Percentiles rank a stretch among this genome's conserved stretches.
These are phyloP conservation scores for Aspergillus taichungensis DNA, from an alignment of 495 filamentous ascomycete genomes.

Conservation along the genomic window DNA sequence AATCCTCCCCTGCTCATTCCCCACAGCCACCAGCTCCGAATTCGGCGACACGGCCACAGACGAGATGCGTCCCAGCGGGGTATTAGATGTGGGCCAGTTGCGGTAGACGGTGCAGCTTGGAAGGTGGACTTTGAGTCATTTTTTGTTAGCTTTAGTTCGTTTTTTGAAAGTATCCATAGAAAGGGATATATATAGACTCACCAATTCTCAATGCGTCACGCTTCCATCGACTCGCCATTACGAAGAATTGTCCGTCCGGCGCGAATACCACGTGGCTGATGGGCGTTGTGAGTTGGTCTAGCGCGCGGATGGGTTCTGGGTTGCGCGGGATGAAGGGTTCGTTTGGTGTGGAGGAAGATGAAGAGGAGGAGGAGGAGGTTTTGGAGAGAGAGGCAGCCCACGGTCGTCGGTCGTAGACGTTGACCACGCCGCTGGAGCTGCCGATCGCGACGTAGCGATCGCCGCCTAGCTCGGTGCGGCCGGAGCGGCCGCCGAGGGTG, in stretches of 20 bases:
- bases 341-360: constrained; percentile 27
- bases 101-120: constrained; percentile 87
- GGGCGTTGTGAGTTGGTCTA: constrained; percentile 83
- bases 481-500: constrained; percentile 59
- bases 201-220: constrained; percentile 73
- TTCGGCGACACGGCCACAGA: constrained; percentile 66
- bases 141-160: no score
- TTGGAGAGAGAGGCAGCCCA: constrained; percentile 37
- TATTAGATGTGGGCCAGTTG: constrained; percentile 91
- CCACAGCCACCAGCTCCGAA: constrained; percentile 68
- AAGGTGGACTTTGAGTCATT: constrained; percentile 65
- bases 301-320: constrained; percentile 58
- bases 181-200: constrained; percentile 16
- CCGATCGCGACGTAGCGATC: constrained; percentile 87
- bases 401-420: constrained; percentile 77
- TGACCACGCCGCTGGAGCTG: constrained; percentile 74
- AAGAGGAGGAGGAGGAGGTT: constrained; percentile 14
- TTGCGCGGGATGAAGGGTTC: constrained; percentile 38
- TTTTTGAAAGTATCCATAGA: no score
- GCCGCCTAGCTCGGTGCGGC: constrained; percentile 53
- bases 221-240: constrained; percentile 75
- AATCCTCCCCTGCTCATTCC: constrained; percentile 77
- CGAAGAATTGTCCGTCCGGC: constrained; percentile 81
- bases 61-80: constrained; percentile 78
- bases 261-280: constrained; percentile 70